A percentile compares a stretch with the other conserved stretches of the same genome.
phyloP scores from a whole-genome alignment of 2,329 filamentous ascomycete species.

The Teratosphaeria destructans region DNA sequence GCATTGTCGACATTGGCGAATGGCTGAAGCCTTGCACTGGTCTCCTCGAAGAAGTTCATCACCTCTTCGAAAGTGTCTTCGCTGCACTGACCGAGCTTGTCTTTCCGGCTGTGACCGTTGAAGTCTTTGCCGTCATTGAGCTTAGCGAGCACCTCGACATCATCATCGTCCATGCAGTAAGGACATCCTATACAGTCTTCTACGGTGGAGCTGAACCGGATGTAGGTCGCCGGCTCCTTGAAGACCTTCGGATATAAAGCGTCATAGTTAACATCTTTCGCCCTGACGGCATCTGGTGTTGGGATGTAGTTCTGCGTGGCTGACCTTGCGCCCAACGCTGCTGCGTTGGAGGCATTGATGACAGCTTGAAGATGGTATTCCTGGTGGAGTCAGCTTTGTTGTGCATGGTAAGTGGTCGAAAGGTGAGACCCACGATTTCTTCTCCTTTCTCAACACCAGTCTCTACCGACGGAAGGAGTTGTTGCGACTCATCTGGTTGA shows the following conservation, averaged over 20 bases:
- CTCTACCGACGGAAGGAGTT: conserved; percentile 73
- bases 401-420: neutral
- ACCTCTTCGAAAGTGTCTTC: conserved; percentile 90
- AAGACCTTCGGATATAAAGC: conserved; percentile 72
- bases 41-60: conserved; percentile 91
- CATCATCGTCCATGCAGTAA: conserved; percentile 91
- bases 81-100: conserved; percentile 51
- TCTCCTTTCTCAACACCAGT: conserved; percentile 95
- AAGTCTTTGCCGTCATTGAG: conserved; percentile 64
- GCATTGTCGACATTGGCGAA: conserved; percentile 85
- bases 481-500: conserved; percentile 64
- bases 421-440: conserved; percentile 69
- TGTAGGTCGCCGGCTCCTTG: conserved; percentile 81
- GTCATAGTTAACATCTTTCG: conserved; percentile 68
- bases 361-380: conserved; percentile 93
- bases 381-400: conserved; percentile 38
- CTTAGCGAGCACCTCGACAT: conserved; percentile 71
- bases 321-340: conserved; percentile 45
- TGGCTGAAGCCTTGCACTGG: conserved; percentile 70
- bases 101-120: conserved; percentile 18
- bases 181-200: conserved; percentile 84
- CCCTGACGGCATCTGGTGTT: conserved; percentile 52
- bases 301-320: conserved; percentile 54
- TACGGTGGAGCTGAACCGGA: conserved; percentile 94
- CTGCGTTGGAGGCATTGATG: conserved; percentile 49